These are phyloP conservation scores for Suillus subluteus DNA, from an alignment of 768 basidiomycete genomes.

Conservation along the genomic window DNA sequence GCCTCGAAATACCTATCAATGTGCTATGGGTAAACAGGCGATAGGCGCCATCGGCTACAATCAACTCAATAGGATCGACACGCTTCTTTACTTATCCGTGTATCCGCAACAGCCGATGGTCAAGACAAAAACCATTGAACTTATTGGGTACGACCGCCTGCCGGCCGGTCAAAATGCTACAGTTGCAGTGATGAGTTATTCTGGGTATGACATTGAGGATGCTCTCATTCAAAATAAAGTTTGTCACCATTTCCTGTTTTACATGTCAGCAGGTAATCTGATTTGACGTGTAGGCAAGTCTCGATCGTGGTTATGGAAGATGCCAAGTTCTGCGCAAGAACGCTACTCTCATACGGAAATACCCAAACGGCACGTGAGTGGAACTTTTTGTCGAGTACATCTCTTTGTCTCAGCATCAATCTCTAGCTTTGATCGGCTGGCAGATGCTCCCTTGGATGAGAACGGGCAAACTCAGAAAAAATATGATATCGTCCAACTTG, in stretches of 20 bases:
- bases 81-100: conserved; percentile 94
- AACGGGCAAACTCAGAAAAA: conserved; percentile 79
- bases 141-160: conserved; percentile 94
- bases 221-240: conserved; percentile 95
- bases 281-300: conserved; percentile 65
- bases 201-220: conserved; percentile 99
- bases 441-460: conserved; percentile 88
- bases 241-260: conserved; percentile 21
- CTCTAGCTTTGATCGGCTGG: conserved; percentile 85
- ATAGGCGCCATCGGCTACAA: conserved; percentile 99
- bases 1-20: conserved; percentile 98
- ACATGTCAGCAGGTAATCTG: conserved; percentile 8
- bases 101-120: conserved; percentile 99
- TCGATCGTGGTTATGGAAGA: conserved; percentile 96
- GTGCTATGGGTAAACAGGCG: conserved; percentile 99
- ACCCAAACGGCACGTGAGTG: conserved; percentile 95
- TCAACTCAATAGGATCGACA: conserved; percentile 97
- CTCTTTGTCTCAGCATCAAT: conserved; percentile 6
- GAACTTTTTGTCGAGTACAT: conserved; percentile 8
- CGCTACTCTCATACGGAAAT: conserved; percentile 90
- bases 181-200: conserved; percentile 99
- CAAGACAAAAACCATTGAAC: conserved; percentile 97
- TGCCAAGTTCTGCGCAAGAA: conserved; percentile 98
- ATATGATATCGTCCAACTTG: conserved; percentile 89
- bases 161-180: conserved; percentile 99